A percentile compares a stretch with the other conserved stretches of the same genome.
Conservation (phyloP, 202 grass and related monocot genomes). For the Setaria viridis region DNA sequence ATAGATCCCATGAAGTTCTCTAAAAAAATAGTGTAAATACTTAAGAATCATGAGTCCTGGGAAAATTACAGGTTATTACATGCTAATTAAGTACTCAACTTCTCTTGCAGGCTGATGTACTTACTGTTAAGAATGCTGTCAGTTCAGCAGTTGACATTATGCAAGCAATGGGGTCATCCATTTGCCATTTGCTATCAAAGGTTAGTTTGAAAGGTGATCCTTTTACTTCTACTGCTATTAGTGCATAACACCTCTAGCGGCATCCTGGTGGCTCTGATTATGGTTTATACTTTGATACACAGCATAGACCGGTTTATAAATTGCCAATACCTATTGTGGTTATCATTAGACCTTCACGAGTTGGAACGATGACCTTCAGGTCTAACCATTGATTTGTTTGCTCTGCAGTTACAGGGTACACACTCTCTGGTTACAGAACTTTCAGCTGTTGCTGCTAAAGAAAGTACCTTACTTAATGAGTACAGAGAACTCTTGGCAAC, state of each 20-base stretch:
- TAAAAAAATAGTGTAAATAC: conserved; percentile 18
- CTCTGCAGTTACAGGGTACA: conserved; percentile 74
- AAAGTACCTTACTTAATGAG: conserved; percentile 78
- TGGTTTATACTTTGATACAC: conserved; percentile 29
- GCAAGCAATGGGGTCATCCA: conserved; percentile 84
- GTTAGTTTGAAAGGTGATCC: conserved; percentile 37
- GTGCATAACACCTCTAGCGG: conserved; percentile 1
- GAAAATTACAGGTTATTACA: conserved; percentile 22
- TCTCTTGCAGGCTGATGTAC: conserved; percentile 75
- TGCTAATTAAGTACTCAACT: conserved; percentile 17
- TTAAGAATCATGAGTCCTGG: conserved; percentile 23
- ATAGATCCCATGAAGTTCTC: background rate
- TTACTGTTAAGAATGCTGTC: conserved; percentile 85
- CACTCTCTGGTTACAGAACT: conserved; percentile 82
- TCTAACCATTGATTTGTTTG: conserved; percentile 43
- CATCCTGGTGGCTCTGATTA: conserved; percentile 31
- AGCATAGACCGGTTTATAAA: conserved; percentile 23
- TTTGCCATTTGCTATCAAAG: conserved; percentile 90
- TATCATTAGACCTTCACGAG: conserved; percentile 10
- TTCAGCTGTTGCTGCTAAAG: conserved; percentile 75
- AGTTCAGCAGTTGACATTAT: conserved; percentile 95
- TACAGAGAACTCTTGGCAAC: conserved; percentile 79
- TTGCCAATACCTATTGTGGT: background rate
- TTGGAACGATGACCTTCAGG: background rate
- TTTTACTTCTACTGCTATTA: background rate